A percentile compares a stretch with the other conserved stretches of the same genome.
phyloP scores from a whole-genome alignment of 2,329 filamentous ascomycete genomes.

The Dactylonectria macrodidyma region DNA sequence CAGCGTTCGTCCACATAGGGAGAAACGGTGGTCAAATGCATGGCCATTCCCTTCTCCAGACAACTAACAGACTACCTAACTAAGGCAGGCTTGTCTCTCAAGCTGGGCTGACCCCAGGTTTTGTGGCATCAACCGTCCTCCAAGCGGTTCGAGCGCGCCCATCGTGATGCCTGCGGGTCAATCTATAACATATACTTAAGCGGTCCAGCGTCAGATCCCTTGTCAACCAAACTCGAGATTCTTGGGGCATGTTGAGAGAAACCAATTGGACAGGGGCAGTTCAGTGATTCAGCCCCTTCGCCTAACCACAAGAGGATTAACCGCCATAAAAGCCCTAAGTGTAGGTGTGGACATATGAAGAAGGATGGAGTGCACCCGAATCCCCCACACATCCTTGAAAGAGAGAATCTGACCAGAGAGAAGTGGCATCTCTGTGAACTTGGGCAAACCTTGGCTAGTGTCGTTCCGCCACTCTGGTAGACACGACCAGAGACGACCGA shows the following conservation, averaged over 20 bases:
- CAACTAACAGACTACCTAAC: neutral
- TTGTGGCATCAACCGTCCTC: neutral
- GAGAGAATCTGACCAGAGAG: conserved; percentile 21
- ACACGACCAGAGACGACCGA: conserved; percentile 22
- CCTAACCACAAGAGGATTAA: conserved; percentile 42
- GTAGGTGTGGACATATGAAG: conserved; percentile 38
- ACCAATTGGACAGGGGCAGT: conserved; percentile 34
- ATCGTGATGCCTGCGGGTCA: conserved; percentile 16
- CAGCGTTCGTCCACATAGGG: conserved; percentile 20
- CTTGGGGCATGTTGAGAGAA: conserved; percentile 37
- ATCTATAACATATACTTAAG: conserved; percentile 14
- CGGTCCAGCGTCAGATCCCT: conserved; percentile 25
- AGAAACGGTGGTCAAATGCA: conserved; percentile 12
- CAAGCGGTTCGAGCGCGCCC: conserved; percentile 2
- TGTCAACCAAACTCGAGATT: conserved; percentile 35
- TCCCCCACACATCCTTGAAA: conserved; percentile 27
- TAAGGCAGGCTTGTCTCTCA: conserved; percentile 3
- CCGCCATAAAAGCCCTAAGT: conserved; percentile 31
- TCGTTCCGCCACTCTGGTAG: conserved; percentile 34
- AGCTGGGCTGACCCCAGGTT: neutral
- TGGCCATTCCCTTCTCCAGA: conserved; percentile 22
- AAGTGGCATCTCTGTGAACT: conserved; percentile 12
- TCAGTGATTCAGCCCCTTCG: conserved; percentile 38
- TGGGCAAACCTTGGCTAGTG: conserved; percentile 33
- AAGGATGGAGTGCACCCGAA: conserved; percentile 27